Evolutionary conservation across 768 basidiomycete species (phyloP).

Genomic region (Dendrothele bispora): DNA sequence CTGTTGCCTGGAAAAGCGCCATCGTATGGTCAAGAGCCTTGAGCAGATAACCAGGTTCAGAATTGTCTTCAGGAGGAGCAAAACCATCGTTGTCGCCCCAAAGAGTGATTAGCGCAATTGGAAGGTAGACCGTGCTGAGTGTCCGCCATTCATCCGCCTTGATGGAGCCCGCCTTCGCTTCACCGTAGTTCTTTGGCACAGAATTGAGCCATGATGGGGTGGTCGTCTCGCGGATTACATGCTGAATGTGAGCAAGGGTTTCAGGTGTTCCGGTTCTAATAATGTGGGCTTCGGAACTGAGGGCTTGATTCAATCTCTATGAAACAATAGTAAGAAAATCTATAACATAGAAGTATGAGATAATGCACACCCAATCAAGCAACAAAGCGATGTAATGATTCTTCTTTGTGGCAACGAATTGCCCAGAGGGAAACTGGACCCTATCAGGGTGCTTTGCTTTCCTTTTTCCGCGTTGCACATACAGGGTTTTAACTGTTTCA

Average conservation of each 20-base stretch:
- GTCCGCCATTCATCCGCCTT: slow-evolving; percentile 38
- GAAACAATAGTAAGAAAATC: neutral
- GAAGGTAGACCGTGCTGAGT: slow-evolving; percentile 28
- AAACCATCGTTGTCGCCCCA: slow-evolving; percentile 19
- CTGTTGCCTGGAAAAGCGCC: slow-evolving; percentile 19
- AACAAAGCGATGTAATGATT: slow-evolving; percentile 6
- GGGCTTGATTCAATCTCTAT: slow-evolving; percentile 1
- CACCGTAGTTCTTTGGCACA: slow-evolving; percentile 27
- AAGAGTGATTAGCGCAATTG: slow-evolving; percentile 29
- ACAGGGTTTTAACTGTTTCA: neutral
- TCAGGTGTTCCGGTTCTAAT: slow-evolving; percentile 1
- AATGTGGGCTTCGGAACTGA: neutral
- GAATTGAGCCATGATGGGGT: slow-evolving; percentile 27
- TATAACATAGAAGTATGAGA: neutral
- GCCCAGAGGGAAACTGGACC: neutral
- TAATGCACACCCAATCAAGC: neutral
- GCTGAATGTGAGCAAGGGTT: slow-evolving; percentile 14
- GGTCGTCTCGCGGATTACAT: slow-evolving; percentile 20
- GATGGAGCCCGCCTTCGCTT: slow-evolving; percentile 26
- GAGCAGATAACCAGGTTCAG: neutral
- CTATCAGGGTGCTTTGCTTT: neutral
- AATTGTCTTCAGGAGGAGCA: neutral
- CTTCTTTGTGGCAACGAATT: neutral
- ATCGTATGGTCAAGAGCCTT: slow-evolving; percentile 22
- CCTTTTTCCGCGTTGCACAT: neutral